phyloP scores from a whole-genome alignment of 2,329 filamentous ascomycete species.

The Thermoascus crustaceus region DNA sequence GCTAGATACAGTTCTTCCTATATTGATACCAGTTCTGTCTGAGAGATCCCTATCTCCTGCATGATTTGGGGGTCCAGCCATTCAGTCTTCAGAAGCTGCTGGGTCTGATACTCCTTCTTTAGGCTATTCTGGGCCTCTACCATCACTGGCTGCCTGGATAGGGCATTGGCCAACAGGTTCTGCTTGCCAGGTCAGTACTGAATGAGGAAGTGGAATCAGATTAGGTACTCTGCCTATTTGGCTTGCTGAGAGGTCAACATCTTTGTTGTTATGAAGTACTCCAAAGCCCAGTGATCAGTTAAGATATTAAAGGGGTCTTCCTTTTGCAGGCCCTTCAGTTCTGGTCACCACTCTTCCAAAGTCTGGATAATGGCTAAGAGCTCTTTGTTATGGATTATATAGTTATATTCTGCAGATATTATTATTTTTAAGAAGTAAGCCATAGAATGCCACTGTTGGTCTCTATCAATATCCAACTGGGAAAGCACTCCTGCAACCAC shows the following conservation, averaged over 20 bases:
- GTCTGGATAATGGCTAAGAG: not conserved
- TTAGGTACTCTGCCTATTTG: not conserved
- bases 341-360: not conserved
- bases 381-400: slow-evolving; percentile 1
- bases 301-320: too few relatives aligned
- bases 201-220: not conserved
- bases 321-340: not conserved
- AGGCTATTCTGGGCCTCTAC: too few relatives aligned
- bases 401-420: not conserved
- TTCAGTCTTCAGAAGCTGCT: not conserved
- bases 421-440: slow-evolving; percentile 1
- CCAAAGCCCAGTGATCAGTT: not conserved
- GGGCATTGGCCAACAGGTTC: not conserved
- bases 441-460: not conserved
- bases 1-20: too few relatives aligned
- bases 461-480: not conserved
- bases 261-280: not conserved
- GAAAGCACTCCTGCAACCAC: not conserved
- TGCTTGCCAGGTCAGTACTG: not conserved
- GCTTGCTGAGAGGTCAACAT: not conserved
- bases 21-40: too few relatives aligned
- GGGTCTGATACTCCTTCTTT: not conserved
- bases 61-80: not conserved
- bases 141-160: too few relatives aligned
- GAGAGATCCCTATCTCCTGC: too few relatives aligned